Conservation (phyloP, 2,329 filamentous ascomycete species). For the Pseudocercospora fijiensis region DNA sequence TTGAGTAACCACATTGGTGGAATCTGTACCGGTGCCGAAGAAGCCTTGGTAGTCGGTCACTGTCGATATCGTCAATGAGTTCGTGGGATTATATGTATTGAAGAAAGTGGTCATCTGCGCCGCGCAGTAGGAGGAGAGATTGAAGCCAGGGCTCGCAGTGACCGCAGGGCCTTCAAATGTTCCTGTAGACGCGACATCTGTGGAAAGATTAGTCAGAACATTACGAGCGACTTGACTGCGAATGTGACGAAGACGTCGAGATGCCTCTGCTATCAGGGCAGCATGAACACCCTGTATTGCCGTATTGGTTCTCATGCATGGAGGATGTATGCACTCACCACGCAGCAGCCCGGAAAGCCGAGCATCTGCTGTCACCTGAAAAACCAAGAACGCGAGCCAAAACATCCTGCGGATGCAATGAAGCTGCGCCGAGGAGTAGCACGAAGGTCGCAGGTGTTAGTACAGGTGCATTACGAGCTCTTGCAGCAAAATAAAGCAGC, state of each 20-base stretch:
- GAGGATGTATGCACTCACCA: not conserved
- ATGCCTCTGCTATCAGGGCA: not conserved
- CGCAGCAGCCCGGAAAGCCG: not conserved
- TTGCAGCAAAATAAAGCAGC: not conserved
- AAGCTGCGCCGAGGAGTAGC: not conserved
- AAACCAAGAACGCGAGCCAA: not conserved
- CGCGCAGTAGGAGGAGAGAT: conserved; percentile 12
- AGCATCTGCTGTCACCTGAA: not conserved
- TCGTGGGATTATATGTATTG: conserved; percentile 9
- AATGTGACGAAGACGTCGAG: not conserved
- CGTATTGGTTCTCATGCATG: not conserved
- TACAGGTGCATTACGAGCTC: not conserved
- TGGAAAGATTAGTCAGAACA: not conserved
- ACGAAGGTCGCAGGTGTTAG: not conserved
- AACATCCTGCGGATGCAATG: not conserved
- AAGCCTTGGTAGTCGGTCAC: conserved; percentile 17
- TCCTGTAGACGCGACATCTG: not conserved
- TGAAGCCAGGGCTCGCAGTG: conserved; percentile 5
- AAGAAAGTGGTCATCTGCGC: conserved; percentile 7
- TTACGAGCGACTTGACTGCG: not conserved
- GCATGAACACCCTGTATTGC: not conserved
- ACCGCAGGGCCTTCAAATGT: not conserved
- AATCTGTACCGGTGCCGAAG: conserved; percentile 12
- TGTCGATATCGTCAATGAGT: conserved; percentile 5
- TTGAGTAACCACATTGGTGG: conserved; percentile 12